Conservation (phyloP, 2,329 filamentous ascomycete genomes). For the Alternaria arborescens region DNA sequence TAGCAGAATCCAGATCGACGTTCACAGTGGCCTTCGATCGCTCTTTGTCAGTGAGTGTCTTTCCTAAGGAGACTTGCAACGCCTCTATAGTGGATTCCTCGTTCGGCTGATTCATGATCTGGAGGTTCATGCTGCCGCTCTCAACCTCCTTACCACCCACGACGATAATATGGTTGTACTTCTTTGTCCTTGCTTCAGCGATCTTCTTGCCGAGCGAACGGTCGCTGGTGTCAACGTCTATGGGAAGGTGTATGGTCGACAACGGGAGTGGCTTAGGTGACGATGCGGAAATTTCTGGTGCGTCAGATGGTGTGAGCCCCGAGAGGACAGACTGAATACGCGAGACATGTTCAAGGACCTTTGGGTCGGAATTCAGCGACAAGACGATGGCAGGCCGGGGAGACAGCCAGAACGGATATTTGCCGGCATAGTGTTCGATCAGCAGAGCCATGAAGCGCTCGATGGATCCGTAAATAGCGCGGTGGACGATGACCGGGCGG, state of each 20-base stretch:
- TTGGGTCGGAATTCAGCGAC: conserved; percentile 70
- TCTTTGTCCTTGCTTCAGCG: conserved; percentile 73
- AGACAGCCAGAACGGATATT: conserved; percentile 88
- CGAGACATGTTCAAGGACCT: conserved; percentile 61
- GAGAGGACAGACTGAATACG: conserved; percentile 49
- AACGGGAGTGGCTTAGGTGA: conserved; percentile 55
- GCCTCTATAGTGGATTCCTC: conserved; percentile 31
- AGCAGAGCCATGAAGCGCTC: conserved; percentile 86
- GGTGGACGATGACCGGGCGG: conserved; percentile 80
- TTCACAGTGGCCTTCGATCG: conserved; percentile 23
- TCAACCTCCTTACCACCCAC: conserved; percentile 62
- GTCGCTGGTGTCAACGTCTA: conserved; percentile 74
- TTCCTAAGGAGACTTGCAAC: conserved; percentile 47
- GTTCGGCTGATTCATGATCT: conserved; percentile 51
- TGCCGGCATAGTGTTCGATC: conserved; percentile 81
- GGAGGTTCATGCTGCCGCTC: conserved; percentile 35
- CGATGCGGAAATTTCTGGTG: conserved; percentile 8
- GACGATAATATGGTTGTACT: conserved; percentile 77
- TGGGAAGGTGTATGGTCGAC: conserved; percentile 67
- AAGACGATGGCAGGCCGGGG: conserved; percentile 79
- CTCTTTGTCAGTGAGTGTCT: conserved; percentile 24
- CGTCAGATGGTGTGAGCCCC: conserved; percentile 33
- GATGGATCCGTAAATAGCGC: conserved; percentile 83
- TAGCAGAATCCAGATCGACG: conserved; percentile 29
- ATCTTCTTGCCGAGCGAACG: conserved; percentile 74